Evolutionary conservation across 192 early-diverging fungal genomes (phyloP).

Genomic region (Phycomyces nitens): DNA sequence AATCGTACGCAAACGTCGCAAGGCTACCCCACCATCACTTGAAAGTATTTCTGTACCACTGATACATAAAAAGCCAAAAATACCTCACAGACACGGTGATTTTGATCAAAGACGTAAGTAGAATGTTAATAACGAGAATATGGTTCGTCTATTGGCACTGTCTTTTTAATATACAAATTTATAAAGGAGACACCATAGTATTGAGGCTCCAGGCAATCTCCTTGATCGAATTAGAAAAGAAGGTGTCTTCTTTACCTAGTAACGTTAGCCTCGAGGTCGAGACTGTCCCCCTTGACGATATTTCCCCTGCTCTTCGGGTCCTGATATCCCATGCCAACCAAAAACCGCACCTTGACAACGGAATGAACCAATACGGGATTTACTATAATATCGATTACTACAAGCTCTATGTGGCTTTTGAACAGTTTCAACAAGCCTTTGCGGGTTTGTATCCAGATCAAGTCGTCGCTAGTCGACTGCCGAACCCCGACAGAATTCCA

Average conservation of each 20-base stretch:
- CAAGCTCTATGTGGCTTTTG: constrained; percentile 33
- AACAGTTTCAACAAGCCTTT: constrained; percentile 31
- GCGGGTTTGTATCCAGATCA: constrained; percentile 25
- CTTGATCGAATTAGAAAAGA: constrained; percentile 18
- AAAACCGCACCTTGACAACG: constrained; percentile 37
- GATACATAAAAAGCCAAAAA: constrained; percentile 27
- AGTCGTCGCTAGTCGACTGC: not conserved
- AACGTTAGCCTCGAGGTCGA: constrained; percentile 16
- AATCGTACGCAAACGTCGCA: constrained; percentile 19
- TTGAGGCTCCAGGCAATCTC: constrained; percentile 13
- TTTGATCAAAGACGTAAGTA: constrained; percentile 33
- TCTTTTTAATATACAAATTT: not conserved
- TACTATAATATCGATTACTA: constrained; percentile 40
- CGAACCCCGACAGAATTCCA: not conserved
- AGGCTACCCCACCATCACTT: constrained; percentile 4
- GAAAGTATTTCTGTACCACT: constrained; percentile 14
- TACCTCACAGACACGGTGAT: constrained; percentile 37
- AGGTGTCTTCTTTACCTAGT: not conserved
- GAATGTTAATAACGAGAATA: too few relatives aligned
- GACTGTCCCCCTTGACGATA: not conserved
- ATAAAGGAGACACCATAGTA: constrained; percentile 25
- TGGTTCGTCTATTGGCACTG: not conserved
- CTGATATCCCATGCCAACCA: constrained; percentile 27
- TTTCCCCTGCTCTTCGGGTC: constrained; percentile 16
- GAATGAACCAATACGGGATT: constrained; percentile 40